phyloP scores from a whole-genome alignment of 169 alveolate genomes.

The Ichthyophthirius multifiliis region DNA sequence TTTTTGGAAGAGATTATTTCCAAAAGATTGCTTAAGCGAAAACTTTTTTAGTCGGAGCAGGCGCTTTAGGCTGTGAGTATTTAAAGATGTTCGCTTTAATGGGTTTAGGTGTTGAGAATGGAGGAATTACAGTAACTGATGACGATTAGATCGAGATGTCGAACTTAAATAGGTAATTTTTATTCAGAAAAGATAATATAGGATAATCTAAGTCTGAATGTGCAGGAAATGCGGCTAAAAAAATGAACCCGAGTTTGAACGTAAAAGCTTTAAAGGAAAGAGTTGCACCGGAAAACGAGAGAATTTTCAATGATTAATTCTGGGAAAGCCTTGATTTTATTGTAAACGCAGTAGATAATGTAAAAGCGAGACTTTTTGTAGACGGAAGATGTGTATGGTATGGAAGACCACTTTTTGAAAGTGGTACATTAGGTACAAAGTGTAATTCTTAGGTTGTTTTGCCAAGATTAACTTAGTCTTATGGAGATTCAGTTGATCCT shows the following conservation, averaged over 20 bases:
- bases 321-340: constrained; percentile 95
- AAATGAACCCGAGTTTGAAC: constrained; percentile 86
- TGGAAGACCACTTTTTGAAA: constrained; percentile 96
- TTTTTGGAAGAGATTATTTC: constrained; percentile 88
- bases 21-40: constrained; percentile 72
- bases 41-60: constrained; percentile 94
- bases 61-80: constrained; percentile 99
- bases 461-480: constrained; percentile 96
- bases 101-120: constrained; percentile 93
- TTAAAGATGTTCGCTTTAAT: constrained; percentile 95
- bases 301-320: constrained; percentile 94
- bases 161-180: constrained; percentile 96
- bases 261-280: constrained; percentile 54
- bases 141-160: constrained; percentile 98
- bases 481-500: constrained; percentile 98
- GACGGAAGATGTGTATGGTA: constrained; percentile 98
- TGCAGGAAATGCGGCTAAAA: constrained; percentile 76
- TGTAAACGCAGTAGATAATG: constrained; percentile 97
- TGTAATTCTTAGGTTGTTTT: constrained; percentile 94
- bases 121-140: constrained; percentile 94
- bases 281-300: constrained; percentile 97
- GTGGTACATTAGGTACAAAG: constrained; percentile 99
- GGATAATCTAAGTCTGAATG: constrained; percentile 66
- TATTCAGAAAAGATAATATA: constrained; percentile 91
- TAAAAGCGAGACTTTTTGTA: constrained; percentile 96